Evolutionary conservation across 352 stramenopile genomes (phyloP).

Genomic region (Phytophthora multivora): DNA sequence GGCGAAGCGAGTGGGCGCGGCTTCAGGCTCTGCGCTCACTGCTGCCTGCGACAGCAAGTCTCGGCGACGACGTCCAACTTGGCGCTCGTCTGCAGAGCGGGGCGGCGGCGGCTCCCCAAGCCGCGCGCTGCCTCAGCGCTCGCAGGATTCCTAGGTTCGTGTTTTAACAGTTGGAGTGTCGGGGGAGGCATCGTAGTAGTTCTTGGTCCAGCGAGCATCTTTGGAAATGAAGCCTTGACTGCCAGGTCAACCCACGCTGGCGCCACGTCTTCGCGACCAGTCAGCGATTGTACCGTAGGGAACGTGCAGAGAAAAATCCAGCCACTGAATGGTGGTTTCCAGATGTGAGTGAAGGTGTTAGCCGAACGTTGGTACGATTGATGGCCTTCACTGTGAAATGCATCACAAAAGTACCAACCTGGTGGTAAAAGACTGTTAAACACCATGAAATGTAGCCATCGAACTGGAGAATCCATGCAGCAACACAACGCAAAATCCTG

Average conservation of each 20-base stretch:
- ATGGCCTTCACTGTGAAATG: too few species aligned
- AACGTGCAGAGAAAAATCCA: slow-evolving; percentile 33
- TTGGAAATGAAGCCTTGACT: slow-evolving; percentile 32
- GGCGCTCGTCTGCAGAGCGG: slow-evolving; percentile 24
- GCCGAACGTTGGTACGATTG: too few species aligned
- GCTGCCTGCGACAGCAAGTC: slow-evolving; percentile 23
- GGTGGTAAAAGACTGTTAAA: too few species aligned
- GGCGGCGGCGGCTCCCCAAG: slow-evolving; percentile 25
- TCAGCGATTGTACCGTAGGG: slow-evolving; percentile 10
- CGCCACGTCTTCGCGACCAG: slow-evolving; percentile 2
- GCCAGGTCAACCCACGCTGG: slow-evolving; percentile 22
- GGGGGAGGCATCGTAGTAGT: slow-evolving; percentile 10
- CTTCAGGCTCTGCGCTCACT: slow-evolving; percentile 29
- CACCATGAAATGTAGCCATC: too few species aligned
- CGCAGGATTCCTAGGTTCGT: slow-evolving; percentile 19
- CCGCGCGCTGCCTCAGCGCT: slow-evolving; percentile 23
- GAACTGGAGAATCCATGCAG: too few species aligned
- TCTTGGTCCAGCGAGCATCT: slow-evolving; percentile 21
- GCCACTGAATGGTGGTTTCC: too few species aligned
- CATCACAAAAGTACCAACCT: too few species aligned
- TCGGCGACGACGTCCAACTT: slow-evolving; percentile 33
- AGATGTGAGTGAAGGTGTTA: slow-evolving; percentile 4
- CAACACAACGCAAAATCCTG: neutral
- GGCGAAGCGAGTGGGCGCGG: slow-evolving; percentile 25
- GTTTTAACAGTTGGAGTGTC: slow-evolving; percentile 20